phyloP scores from a whole-genome alignment of 192 early-diverging fungal species.

The Entomortierella chlamydospora region DNA sequence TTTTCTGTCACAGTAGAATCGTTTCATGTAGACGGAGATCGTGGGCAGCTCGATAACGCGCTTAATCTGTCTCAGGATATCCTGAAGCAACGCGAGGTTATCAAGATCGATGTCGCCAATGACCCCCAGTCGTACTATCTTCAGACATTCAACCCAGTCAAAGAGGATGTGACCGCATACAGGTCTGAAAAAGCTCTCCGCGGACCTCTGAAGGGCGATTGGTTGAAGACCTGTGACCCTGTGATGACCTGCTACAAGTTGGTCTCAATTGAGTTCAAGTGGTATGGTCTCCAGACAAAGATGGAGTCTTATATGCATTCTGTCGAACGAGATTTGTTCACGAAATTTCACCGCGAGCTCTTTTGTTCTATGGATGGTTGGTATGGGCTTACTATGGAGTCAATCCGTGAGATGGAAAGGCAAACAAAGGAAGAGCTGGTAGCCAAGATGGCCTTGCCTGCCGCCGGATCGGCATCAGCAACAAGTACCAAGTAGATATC shows the following conservation, averaged over 20 bases:
- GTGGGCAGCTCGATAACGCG: constrained; percentile 77
- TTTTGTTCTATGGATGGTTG: constrained; percentile 84
- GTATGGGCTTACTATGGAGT: constrained; percentile 81
- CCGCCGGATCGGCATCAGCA: constrained; percentile 1
- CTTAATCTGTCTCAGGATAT: constrained; percentile 56
- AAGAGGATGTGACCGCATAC: constrained; percentile 75
- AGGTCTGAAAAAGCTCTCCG: constrained; percentile 75
- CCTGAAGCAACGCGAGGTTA: constrained; percentile 72
- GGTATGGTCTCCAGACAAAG: constrained; percentile 76
- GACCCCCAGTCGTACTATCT: constrained; percentile 57
- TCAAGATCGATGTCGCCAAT: constrained; percentile 76
- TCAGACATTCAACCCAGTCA: constrained; percentile 50
- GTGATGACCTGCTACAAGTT: constrained; percentile 89
- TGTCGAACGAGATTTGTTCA: constrained; percentile 64
- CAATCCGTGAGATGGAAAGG: constrained; percentile 74
- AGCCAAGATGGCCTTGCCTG: constrained; percentile 18
- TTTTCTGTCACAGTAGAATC: constrained; percentile 82
- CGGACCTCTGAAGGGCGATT: constrained; percentile 71
- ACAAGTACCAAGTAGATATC: constrained; percentile 1
- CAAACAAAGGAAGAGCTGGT: constrained; percentile 72
- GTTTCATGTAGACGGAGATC: constrained; percentile 74
- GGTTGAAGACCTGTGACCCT: constrained; percentile 74
- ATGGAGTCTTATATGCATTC: constrained; percentile 75
- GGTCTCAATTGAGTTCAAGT: constrained; percentile 81
- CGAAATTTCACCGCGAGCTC: constrained; percentile 80